Evolutionary conservation across 345 rosid species (phyloP).

Genomic region (Rubroshorea leprosula): DNA sequence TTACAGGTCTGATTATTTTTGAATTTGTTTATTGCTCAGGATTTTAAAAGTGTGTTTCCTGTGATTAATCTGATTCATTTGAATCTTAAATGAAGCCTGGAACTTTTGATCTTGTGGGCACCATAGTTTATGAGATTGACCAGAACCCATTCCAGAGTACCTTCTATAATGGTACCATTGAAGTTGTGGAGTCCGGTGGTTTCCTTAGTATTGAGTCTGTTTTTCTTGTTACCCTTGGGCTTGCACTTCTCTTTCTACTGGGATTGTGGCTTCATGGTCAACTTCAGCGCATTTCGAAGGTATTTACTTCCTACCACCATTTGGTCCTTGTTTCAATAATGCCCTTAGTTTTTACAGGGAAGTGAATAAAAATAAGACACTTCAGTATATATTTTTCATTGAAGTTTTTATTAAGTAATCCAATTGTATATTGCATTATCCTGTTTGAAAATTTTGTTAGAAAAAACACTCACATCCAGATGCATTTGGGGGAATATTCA

Average conservation of each 20-base stretch:
- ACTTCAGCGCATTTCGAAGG: constrained; percentile 70
- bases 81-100: constrained; percentile 50
- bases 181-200: constrained; percentile 78
- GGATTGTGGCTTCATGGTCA: constrained; percentile 68
- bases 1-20: constrained; percentile 48
- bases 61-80: constrained; percentile 3
- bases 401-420: neutral
- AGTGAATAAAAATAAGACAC: neutral
- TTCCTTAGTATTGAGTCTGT: constrained; percentile 80
- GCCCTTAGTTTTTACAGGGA: neutral
- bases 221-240: constrained; percentile 70
- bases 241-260: constrained; percentile 52
- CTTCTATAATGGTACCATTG: constrained; percentile 86
- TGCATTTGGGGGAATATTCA: too few relatives aligned
- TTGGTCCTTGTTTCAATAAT: neutral
- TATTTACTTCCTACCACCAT: constrained; percentile 15
- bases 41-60: neutral
- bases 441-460: neutral
- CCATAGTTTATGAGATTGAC: constrained; percentile 69
- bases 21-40: neutral
- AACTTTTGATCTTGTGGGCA: constrained; percentile 85
- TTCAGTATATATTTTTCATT: neutral
- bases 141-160: constrained; percentile 67
- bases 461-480: neutral
- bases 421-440: constrained; percentile 1